Percentiles rank a stretch among this genome's conserved stretches.
phyloP scores from a whole-genome alignment of 805 yeast genomes.

The Candida vartiovaarae region DNA sequence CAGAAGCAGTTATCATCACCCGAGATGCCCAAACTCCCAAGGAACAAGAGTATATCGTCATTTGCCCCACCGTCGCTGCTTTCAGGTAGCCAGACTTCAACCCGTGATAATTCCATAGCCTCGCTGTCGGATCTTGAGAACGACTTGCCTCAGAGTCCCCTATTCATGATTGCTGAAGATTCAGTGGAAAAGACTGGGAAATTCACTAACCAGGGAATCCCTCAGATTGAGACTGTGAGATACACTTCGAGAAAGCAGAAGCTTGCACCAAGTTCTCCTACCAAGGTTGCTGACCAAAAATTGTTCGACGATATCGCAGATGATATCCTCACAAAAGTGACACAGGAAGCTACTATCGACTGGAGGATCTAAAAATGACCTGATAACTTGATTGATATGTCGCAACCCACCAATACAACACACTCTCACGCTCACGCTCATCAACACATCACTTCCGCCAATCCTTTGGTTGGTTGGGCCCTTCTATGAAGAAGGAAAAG shows the following conservation, averaged over 20 bases:
- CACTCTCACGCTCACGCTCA: no score
- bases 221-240: conserved; percentile 2
- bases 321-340: conserved; percentile 15
- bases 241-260: conserved; percentile 6
- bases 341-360: conserved; percentile 11
- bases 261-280: background rate
- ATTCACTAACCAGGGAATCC: background rate
- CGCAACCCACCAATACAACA: no score
- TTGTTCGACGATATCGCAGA: conserved; percentile 22
- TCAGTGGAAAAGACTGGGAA: conserved; percentile 8
- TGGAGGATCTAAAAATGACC: conserved; percentile 16
- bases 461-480: no score
- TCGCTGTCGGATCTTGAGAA: conserved; percentile 17
- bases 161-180: conserved; percentile 20
- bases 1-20: background rate
- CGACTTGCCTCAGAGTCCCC: conserved; percentile 12
- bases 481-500: no score
- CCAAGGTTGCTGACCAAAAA: conserved; percentile 8
- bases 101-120: conserved; percentile 22
- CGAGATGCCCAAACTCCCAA: background rate
- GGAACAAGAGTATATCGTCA: conserved; percentile 1
- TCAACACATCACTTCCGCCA: no score
- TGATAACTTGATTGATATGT: background rate
- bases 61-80: conserved; percentile 1
- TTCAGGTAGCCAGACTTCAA: conserved; percentile 3